Percentiles rank a stretch among this genome's conserved stretches.
phyloP scores from a whole-genome alignment of 371 early-diverging fungal genomes.

The Dentiscutata heterogama region DNA sequence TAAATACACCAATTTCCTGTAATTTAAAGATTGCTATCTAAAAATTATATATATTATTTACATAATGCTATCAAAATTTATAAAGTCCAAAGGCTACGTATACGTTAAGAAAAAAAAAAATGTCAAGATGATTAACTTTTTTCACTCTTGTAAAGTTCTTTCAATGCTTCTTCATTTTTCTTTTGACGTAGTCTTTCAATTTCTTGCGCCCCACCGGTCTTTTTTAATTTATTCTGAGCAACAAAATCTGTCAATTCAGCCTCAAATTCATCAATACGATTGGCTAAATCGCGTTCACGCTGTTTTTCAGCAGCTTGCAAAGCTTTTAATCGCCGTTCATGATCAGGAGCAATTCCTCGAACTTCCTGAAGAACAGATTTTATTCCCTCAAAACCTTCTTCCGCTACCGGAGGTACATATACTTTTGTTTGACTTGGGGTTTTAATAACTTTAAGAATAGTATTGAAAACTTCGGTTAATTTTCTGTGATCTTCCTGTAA shows the following conservation, averaged over 20 bases:
- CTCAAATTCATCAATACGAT: slow-evolving; percentile 77
- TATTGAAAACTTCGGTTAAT: slow-evolving; percentile 64
- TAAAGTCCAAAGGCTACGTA: too few species aligned
- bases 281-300: slow-evolving; percentile 71
- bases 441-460: slow-evolving; percentile 71
- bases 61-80: too few species aligned
- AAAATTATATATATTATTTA: too few species aligned
- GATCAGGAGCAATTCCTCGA: slow-evolving; percentile 72
- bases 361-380: slow-evolving; percentile 78
- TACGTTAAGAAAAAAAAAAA: too few species aligned
- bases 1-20: too few species aligned
- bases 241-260: slow-evolving; percentile 78
- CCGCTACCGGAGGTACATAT: slow-evolving; percentile 68
- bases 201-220: slow-evolving; percentile 78
- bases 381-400: slow-evolving; percentile 72
- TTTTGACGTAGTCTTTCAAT: slow-evolving; percentile 71
- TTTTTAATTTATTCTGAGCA: slow-evolving; percentile 64
- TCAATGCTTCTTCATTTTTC: slow-evolving; percentile 68
- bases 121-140: too few species aligned
- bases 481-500: slow-evolving; percentile 71
- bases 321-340: slow-evolving; percentile 72
- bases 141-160: slow-evolving; percentile 59
- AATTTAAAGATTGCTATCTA: too few species aligned
- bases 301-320: slow-evolving; percentile 73
- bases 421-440: slow-evolving; percentile 54